Conservation (phyloP, 2,329 filamentous ascomycete species). For the Botrytis fabae region DNA sequence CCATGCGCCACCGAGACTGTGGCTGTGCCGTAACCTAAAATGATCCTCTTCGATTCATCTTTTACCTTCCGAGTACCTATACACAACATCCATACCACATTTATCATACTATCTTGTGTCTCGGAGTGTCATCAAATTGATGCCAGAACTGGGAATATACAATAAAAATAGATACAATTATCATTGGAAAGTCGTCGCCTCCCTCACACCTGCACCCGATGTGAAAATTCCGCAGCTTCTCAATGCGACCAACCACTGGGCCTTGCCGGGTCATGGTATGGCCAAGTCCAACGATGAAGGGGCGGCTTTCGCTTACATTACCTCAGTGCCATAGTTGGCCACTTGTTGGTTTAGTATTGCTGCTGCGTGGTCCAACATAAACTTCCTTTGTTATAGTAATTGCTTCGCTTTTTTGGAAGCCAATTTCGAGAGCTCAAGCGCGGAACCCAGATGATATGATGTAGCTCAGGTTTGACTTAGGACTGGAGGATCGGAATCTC, state of each 20-base stretch:
- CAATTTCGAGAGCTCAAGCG: not conserved
- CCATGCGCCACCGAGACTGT: not conserved
- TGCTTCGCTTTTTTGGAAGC: slow-evolving; percentile 1
- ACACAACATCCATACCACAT: not conserved
- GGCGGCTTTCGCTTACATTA: not conserved
- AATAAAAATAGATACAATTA: not conserved
- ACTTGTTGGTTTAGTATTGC: not conserved
- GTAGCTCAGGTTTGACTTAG: not conserved
- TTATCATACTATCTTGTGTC: not conserved
- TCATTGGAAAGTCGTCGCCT: not conserved
- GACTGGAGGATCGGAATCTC: not conserved
- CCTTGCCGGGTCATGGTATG: not conserved
- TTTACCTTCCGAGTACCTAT: not conserved
- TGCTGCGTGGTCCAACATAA: not conserved
- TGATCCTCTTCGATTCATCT: not conserved
- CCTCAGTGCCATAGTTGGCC: not conserved
- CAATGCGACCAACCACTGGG: not conserved
- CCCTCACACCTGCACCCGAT: no score
- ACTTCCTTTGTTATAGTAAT: not conserved
- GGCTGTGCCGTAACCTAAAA: not conserved
- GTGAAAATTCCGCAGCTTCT: not conserved
- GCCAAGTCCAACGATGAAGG: not conserved
- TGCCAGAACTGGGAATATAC: not conserved
- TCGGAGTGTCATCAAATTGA: not conserved
- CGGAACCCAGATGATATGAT: not conserved